phyloP scores from a whole-genome alignment of 345 rosid species.

The Hibiscus trionum region DNA sequence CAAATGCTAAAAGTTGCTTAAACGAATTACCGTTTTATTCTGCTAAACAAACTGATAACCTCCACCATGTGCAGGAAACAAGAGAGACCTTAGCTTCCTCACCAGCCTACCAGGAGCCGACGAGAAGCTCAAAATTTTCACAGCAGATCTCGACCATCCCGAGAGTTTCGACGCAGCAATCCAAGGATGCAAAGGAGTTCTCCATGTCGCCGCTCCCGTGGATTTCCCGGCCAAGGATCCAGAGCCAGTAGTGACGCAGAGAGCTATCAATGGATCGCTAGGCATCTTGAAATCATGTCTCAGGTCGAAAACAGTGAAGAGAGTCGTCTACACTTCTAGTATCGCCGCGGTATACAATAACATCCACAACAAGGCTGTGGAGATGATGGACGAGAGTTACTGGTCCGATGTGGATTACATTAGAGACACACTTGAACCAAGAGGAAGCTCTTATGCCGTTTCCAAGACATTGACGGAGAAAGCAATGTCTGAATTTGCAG shows the following conservation, averaged over 20 bases:
- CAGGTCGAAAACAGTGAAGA: constrained; percentile 44
- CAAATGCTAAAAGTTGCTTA: too few relatives aligned
- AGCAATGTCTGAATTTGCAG: not conserved
- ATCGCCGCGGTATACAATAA: not conserved
- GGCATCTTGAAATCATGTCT: constrained; percentile 50
- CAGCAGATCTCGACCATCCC: constrained; percentile 40
- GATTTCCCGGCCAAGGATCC: constrained; percentile 25
- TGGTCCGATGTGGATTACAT: not conserved
- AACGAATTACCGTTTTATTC: too few relatives aligned
- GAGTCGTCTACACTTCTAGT: constrained; percentile 53
- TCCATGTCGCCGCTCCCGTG: constrained; percentile 45
- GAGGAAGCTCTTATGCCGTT: not conserved
- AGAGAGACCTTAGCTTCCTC: constrained; percentile 47
- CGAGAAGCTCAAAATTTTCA: constrained; percentile 38
- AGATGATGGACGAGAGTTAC: not conserved
- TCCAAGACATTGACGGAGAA: not conserved
- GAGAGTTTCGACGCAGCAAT: constrained; percentile 48
- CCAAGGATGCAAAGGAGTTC: constrained; percentile 47
- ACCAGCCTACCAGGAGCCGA: constrained; percentile 51
- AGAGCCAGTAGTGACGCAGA: constrained; percentile 31
- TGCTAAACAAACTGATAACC: too few relatives aligned
- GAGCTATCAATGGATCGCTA: constrained; percentile 38
- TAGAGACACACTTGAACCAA: not conserved
- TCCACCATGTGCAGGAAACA: constrained; percentile 29
- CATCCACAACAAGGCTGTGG: not conserved